A percentile compares a stretch with the other conserved stretches of the same genome.
These are phyloP conservation scores for Sindora glabra DNA, from an alignment of 306 rosid species.

Conservation along the genomic window DNA sequence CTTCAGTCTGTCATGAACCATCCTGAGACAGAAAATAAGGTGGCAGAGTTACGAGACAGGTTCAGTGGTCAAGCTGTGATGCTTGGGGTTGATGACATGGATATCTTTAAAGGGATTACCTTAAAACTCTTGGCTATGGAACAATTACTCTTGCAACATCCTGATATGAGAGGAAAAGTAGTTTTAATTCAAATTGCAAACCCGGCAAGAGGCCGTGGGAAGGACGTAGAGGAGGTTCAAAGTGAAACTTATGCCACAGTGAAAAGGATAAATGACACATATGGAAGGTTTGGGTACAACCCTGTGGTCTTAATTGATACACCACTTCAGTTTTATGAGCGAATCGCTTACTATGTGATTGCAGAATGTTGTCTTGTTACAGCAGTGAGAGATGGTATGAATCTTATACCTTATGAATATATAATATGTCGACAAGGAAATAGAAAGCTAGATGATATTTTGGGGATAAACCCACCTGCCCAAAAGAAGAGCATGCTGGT, in stretches of 20 bases:
- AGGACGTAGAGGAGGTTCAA: constrained; percentile 70
- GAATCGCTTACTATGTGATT: constrained; percentile 69
- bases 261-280: constrained; percentile 50
- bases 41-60: constrained; percentile 48
- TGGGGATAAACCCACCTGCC: constrained; percentile 30
- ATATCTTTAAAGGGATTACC: constrained; percentile 78
- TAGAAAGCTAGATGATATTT: constrained; percentile 59
- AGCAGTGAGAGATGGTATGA: constrained; percentile 94
- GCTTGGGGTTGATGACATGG: constrained; percentile 84
- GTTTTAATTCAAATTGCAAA: constrained; percentile 82
- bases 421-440: constrained; percentile 78
- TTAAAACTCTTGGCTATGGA: constrained; percentile 87
- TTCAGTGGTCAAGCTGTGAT: constrained; percentile 60
- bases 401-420: constrained; percentile 84
- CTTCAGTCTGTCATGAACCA: constrained; percentile 55
- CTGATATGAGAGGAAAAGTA: constrained; percentile 72
- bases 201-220: constrained; percentile 89
- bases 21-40: constrained; percentile 56
- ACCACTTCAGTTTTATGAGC: constrained; percentile 65
- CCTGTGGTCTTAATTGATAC: constrained; percentile 73
- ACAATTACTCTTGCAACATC: constrained; percentile 70
- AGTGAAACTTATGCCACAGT: constrained; percentile 61
- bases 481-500: constrained; percentile 77
- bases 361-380: constrained; percentile 92
- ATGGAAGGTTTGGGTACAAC: constrained; percentile 59